Evolutionary conservation across 2,329 filamentous ascomycete genomes (phyloP).

Genomic region (Claviceps citrina): DNA sequence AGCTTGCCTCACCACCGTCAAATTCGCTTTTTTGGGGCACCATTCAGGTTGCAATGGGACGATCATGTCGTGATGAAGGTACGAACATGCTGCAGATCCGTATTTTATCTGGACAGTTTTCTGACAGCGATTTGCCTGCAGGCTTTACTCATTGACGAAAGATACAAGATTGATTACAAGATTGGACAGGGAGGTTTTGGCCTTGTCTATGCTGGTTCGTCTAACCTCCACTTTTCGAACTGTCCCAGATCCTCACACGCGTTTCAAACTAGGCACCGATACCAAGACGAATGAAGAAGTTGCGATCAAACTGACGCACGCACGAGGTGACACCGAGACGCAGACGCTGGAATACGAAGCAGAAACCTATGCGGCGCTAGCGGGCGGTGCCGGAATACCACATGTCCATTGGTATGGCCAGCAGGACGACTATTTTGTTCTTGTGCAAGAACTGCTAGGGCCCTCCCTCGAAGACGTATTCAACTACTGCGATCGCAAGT

Average conservation of each 20-base stretch:
- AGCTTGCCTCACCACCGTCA: too few relatives aligned
- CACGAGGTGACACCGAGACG: conserved; percentile 88
- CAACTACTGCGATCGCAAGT: conserved; percentile 99
- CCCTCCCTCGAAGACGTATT: conserved; percentile 94
- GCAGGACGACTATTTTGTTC: conserved; percentile 98
- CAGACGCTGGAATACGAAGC: conserved; percentile 90
- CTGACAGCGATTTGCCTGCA: background rate
- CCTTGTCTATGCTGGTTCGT: conserved; percentile 2
- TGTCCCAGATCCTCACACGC: too few relatives aligned
- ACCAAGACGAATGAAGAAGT: conserved; percentile 99
- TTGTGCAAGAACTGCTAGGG: conserved; percentile 93
- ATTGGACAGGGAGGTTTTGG: conserved; percentile 4
- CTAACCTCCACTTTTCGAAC: background rate
- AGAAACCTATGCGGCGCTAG: conserved; percentile 76
- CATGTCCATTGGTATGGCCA: conserved; percentile 99
- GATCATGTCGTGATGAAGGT: conserved; percentile 1
- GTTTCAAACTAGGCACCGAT: conserved; percentile 54
- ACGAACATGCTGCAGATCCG: background rate
- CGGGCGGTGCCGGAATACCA: conserved; percentile 91
- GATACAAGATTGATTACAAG: background rate
- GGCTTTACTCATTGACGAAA: background rate
- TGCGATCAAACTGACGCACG: conserved; percentile 96
- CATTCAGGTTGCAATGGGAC: too few relatives aligned
- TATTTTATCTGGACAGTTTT: too few relatives aligned
- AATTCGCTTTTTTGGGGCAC: too few relatives aligned